Conservation (phyloP, 306 rosid genomes). For the Trifolium repens region DNA sequence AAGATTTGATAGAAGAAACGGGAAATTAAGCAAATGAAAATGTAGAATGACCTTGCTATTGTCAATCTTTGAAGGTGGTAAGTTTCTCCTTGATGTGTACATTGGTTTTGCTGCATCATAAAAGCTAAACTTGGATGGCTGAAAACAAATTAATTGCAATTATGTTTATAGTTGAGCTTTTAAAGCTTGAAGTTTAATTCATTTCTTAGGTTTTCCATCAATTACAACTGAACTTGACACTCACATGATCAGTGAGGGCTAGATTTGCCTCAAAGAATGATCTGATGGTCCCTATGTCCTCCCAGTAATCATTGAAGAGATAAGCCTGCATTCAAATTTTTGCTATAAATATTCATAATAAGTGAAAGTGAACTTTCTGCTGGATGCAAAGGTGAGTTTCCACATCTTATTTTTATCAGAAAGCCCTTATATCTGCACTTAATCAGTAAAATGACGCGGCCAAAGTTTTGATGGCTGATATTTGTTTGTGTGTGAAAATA, state of each 20-base stretch:
- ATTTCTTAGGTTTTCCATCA: slow-evolving; percentile 32
- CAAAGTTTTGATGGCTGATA: not conserved
- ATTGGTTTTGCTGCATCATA: slow-evolving; percentile 86
- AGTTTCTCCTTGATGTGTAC: slow-evolving; percentile 94
- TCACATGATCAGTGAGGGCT: slow-evolving; percentile 88
- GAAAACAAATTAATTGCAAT: slow-evolving; percentile 36
- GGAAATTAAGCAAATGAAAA: not conserved
- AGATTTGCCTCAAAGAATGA: slow-evolving; percentile 97
- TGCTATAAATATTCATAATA: slow-evolving; percentile 24
- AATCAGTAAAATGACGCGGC: not conserved
- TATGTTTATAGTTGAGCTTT: slow-evolving; percentile 20
- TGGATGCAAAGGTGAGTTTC: slow-evolving; percentile 5
- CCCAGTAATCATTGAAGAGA: slow-evolving; percentile 97
- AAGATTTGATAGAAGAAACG: slow-evolving; percentile 27
- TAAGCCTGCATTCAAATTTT: slow-evolving; percentile 69
- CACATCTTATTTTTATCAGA: not conserved
- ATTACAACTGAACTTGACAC: slow-evolving; percentile 42
- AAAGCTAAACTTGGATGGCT: slow-evolving; percentile 89
- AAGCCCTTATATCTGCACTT: not conserved
- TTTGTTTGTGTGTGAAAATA: not conserved
- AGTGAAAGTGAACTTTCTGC: slow-evolving; percentile 30
- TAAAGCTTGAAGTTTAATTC: slow-evolving; percentile 8
- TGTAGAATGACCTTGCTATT: slow-evolving; percentile 71
- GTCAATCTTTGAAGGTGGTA: slow-evolving; percentile 89
- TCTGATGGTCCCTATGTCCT: slow-evolving; percentile 95